phyloP scores from a whole-genome alignment of 2,329 filamentous ascomycete genomes.

The Penicillium rolfsii region DNA sequence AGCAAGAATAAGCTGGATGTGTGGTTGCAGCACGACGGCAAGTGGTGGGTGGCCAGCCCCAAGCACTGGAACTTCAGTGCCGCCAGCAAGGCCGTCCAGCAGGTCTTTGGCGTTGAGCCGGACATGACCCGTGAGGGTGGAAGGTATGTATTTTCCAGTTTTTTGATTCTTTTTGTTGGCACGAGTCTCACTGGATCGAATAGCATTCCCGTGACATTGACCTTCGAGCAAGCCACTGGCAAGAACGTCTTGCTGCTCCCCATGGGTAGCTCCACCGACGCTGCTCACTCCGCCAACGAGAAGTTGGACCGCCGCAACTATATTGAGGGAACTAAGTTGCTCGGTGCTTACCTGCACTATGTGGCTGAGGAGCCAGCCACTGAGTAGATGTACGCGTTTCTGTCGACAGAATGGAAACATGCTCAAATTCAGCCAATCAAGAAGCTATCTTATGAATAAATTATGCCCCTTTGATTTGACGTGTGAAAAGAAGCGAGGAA shows the following conservation, averaged over 20 bases:
- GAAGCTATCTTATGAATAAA: neutral
- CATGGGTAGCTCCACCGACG: slow-evolving; percentile 97
- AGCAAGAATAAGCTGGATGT: slow-evolving; percentile 92
- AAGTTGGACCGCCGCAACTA: slow-evolving; percentile 97
- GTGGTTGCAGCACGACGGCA: slow-evolving; percentile 83
- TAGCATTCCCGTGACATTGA: slow-evolving; percentile 94
- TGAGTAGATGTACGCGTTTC: slow-evolving; percentile 10
- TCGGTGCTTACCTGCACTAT: slow-evolving; percentile 95
- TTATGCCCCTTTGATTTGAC: neutral
- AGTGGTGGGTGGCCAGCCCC: slow-evolving; percentile 98
- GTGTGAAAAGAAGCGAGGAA: neutral
- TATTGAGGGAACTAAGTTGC: slow-evolving; percentile 94
- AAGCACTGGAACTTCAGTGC: slow-evolving; percentile 99
- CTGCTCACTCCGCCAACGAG: slow-evolving; percentile 97
- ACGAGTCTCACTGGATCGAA: slow-evolving; percentile 27
- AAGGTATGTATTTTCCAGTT: slow-evolving; percentile 57
- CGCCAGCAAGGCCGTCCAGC: slow-evolving; percentile 91
- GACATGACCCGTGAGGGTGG: slow-evolving; percentile 97
- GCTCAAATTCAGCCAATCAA: neutral
- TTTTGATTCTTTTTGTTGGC: slow-evolving; percentile 3
- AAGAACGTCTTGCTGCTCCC: slow-evolving; percentile 96
- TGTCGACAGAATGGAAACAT: neutral
- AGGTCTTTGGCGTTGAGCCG: slow-evolving; percentile 89
- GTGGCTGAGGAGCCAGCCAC: slow-evolving; percentile 81
- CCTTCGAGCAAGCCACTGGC: slow-evolving; percentile 94